A percentile compares a stretch with the other conserved stretches of the same genome.
Evolutionary conservation across 768 basidiomycete species (phyloP).

Genomic region (Rhodotorula babjevae): DNA sequence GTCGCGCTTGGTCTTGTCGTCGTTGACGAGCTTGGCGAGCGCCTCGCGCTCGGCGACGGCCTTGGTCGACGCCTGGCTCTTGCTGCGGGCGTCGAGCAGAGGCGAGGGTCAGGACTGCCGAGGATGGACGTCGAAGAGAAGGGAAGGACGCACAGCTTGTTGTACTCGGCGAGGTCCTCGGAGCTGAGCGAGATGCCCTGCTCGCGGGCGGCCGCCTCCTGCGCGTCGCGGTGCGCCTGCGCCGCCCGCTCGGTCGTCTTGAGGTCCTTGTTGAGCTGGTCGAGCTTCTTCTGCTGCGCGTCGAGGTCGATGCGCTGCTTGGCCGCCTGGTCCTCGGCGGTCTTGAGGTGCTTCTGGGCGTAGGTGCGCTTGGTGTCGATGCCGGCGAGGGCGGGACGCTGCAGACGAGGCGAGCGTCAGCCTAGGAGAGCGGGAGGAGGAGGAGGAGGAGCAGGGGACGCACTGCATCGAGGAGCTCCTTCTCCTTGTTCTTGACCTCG

Average conservation of each 20-base stretch:
- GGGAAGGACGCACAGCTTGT: slow-evolving; percentile 58
- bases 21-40: slow-evolving; percentile 71
- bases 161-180: slow-evolving; percentile 82
- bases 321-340: slow-evolving; percentile 61
- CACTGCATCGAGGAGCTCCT: slow-evolving; percentile 76
- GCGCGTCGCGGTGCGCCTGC: slow-evolving; percentile 72
- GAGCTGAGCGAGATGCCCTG: slow-evolving; percentile 73
- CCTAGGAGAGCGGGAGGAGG: not conserved
- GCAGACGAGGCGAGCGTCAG: not conserved
- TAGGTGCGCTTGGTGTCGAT: slow-evolving; percentile 85
- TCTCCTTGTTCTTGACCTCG: slow-evolving; percentile 83
- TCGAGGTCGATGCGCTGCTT: slow-evolving; percentile 59
- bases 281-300: slow-evolving; percentile 47
- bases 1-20: slow-evolving; percentile 69
- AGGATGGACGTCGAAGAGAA: not conserved
- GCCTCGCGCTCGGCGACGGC: slow-evolving; percentile 83
- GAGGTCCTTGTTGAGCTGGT: slow-evolving; percentile 60
- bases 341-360: slow-evolving; percentile 68
- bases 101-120: no score
- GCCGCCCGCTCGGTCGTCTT: slow-evolving; percentile 63
- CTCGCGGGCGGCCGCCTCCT: slow-evolving; percentile 62
- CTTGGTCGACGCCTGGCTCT: slow-evolving; percentile 68
- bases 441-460: slow-evolving; percentile 23
- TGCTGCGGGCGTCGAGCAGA: slow-evolving; percentile 52
- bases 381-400: slow-evolving; percentile 80